Base-by-base conservation (phyloP, 192 early-diverging fungal genomes). In the Podochytrium sp. region DNA sequence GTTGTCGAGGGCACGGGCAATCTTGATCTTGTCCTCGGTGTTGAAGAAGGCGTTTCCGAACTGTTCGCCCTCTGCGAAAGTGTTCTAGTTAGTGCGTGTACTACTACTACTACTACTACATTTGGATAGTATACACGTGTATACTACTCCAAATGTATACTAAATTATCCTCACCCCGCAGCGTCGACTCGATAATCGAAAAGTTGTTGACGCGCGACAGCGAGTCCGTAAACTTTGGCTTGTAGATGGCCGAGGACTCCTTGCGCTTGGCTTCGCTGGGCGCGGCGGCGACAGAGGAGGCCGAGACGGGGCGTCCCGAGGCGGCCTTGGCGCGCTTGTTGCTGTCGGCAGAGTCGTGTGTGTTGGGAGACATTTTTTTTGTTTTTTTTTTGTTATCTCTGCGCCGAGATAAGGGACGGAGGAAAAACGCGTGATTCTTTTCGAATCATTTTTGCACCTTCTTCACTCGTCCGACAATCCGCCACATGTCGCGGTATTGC, bases 21-120 rank as follows among this genome's bases (percentile, higher is more conserved):
- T 98, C 76, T 95, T 94, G 69, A 99, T 91, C 87, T 99, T 99
- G 87, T 94, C 97, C 74, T 91, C 96, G 16, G 93, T 95, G 76
- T 93, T 92, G 73, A 99, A 99, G 85, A 98, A 98, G 57, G 97
- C 97, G 79, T 98, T 98, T 76, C 95, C 95, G 84, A 99, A 99
- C 83, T 99, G 97, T 83, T 99, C 97, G 37, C 97, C 97, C 90
- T 99, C 95, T 91, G 77, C 65, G 35, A 12, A 32, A 53, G 20
- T 20, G 55, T 57, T 57, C 6, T 1, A 0, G 29, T 29, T 20
- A 57, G 29, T 20, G 43, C 43, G 43, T 12, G 7, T 12, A 47
- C 20, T 12, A 12, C 20, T 47, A 47, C 10, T 20, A 47, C 7
- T 20, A 12, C 43, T 7, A 12, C 7, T 47, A 47, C 43, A 20